Evolutionary conservation across 345 rosid species (phyloP).

Genomic region (Bruguiera parviflora): DNA sequence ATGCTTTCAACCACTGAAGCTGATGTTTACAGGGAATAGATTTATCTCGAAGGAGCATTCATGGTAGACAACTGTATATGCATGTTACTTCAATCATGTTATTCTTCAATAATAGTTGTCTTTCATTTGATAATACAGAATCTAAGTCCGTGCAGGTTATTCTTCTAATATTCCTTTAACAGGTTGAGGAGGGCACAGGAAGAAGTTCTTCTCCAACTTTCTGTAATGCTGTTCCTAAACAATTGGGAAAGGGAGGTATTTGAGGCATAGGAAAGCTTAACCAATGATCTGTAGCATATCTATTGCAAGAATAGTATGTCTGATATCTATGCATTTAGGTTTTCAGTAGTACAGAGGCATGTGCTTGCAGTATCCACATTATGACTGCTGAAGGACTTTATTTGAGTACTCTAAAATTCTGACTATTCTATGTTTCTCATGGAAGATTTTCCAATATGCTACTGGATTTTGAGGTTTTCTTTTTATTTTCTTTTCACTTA

Average conservation of each 20-base stretch:
- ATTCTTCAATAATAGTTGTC: neutral
- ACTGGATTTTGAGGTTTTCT: neutral
- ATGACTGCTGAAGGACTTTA: neutral
- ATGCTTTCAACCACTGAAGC: too few species aligned
- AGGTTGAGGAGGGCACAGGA: slow-evolving; percentile 70
- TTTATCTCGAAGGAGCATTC: too few species aligned
- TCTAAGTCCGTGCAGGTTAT: neutral
- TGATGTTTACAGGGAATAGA: too few species aligned
- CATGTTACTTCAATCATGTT: too few species aligned
- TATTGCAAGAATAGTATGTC: too few species aligned
- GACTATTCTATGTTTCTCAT: neutral
- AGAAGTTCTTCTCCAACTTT: slow-evolving; percentile 50
- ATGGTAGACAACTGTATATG: too few species aligned
- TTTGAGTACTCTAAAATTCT: neutral
- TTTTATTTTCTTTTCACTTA: too few species aligned
- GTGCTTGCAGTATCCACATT: neutral
- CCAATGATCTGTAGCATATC: too few species aligned
- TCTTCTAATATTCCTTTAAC: slow-evolving; percentile 16
- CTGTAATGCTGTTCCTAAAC: slow-evolving; percentile 62
- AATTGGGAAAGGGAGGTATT: slow-evolving; percentile 76
- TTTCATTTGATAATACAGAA: neutral
- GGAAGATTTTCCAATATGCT: neutral
- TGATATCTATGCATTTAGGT: too few species aligned
- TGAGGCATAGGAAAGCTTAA: neutral
- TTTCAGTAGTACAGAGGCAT: too few species aligned